Evolutionary conservation across 2,329 filamentous ascomycete genomes (phyloP).

Genomic region (Aspergillus novoparasiticus): DNA sequence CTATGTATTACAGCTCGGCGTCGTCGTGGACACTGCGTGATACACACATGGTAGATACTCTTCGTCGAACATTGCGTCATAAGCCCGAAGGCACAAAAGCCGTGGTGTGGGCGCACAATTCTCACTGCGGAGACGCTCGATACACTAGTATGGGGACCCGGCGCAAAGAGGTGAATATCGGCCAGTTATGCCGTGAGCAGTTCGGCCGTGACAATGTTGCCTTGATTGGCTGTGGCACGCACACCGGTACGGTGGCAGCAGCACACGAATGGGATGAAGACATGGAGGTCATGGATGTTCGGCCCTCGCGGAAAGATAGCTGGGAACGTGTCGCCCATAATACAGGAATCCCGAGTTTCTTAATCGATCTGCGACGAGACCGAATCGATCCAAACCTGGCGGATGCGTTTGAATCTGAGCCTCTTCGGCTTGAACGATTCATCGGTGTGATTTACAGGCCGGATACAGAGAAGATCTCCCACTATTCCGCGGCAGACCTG

Average conservation of each 20-base stretch:
- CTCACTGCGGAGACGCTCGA: slow-evolving; percentile 57
- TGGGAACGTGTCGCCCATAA: slow-evolving; percentile 55
- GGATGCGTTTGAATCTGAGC: slow-evolving; percentile 39
- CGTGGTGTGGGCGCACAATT: slow-evolving; percentile 59
- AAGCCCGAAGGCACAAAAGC: slow-evolving; percentile 46
- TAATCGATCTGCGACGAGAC: slow-evolving; percentile 49
- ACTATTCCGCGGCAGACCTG: slow-evolving; percentile 52
- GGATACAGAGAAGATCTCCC: slow-evolving; percentile 52
- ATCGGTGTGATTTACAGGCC: slow-evolving; percentile 58
- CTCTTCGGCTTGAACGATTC: slow-evolving; percentile 50
- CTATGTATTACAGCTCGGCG: slow-evolving; percentile 55
- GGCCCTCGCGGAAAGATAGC: slow-evolving; percentile 49
- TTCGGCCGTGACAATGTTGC: slow-evolving; percentile 45
- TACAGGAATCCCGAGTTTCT: slow-evolving; percentile 48
- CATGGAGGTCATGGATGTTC: slow-evolving; percentile 54
- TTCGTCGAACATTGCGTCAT: slow-evolving; percentile 48
- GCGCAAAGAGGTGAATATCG: slow-evolving; percentile 53
- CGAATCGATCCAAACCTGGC: slow-evolving; percentile 38
- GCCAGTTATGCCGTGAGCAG: slow-evolving; percentile 54
- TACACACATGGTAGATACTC: slow-evolving; percentile 55
- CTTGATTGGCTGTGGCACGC: slow-evolving; percentile 52
- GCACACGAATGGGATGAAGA: slow-evolving; percentile 55
- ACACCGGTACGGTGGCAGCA: slow-evolving; percentile 56
- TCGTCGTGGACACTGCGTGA: slow-evolving; percentile 57
- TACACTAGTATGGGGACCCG: slow-evolving; percentile 52